Percentiles rank a stretch among this genome's conserved stretches.
These are phyloP conservation scores for Hevea brasiliensis DNA, from an alignment of 345 rosid species.

Conservation along the genomic window DNA sequence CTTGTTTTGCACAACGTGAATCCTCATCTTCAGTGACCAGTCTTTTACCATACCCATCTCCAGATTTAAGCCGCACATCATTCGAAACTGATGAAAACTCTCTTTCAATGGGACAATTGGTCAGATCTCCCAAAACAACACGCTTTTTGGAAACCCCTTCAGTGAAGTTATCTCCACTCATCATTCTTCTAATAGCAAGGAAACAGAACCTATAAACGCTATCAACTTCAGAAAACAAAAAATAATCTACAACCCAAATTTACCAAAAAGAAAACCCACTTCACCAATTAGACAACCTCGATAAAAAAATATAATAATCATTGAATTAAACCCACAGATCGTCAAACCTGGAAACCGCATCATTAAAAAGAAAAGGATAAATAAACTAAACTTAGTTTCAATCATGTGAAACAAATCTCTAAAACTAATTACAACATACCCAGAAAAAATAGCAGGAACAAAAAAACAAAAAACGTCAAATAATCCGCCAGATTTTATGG, in stretches of 20 bases:
- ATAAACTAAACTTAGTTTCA: background rate
- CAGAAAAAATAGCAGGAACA: background rate
- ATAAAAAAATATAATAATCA: background rate
- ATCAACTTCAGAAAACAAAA: background rate
- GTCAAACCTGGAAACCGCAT: background rate
- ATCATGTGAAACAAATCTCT: background rate
- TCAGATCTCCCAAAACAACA: constrained; percentile 43
- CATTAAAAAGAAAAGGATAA: background rate
- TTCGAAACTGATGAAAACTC: constrained; percentile 39
- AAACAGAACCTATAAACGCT: constrained; percentile 1
- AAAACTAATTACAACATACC: background rate
- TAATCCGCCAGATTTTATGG: background rate
- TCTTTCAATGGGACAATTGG: constrained; percentile 51
- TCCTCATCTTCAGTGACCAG: constrained; percentile 25
- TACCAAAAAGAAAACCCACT: background rate
- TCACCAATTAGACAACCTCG: background rate
- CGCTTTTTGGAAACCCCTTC: constrained; percentile 30
- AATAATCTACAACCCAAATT: background rate
- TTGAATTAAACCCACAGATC: background rate
- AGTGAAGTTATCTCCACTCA: constrained; percentile 53
- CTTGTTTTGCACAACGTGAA: constrained; percentile 36
- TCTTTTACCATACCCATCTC: constrained; percentile 29
- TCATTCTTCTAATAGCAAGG: constrained; percentile 20
- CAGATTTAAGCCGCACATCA: constrained; percentile 38
- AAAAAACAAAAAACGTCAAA: background rate